Base-by-base conservation (phyloP, 371 early-diverging fungal species). In the Mucor mucedo region DNA sequence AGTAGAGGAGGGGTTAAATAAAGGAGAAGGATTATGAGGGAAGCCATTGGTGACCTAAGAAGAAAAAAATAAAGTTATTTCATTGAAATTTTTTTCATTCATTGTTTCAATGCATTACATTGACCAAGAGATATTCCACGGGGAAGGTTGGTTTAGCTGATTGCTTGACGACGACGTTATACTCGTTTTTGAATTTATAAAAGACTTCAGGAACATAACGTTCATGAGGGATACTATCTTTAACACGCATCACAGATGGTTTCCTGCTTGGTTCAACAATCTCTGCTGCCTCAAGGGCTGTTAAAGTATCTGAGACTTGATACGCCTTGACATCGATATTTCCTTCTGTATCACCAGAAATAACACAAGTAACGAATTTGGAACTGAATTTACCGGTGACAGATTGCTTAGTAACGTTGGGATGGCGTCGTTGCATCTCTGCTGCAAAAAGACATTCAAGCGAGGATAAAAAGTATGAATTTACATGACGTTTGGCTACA, bases 181-280 rank as follows among this genome's bases (percentile, higher is more conserved):
- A 98, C 72, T 96, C 91, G 80, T 98, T 97, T 72, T 90, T 93
- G 76, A 89, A 94, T 74, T 91, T 92, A 85, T 95, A 98, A 69
- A 96, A 94, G 4, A 98, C 92, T 52, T 98, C 98, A 3, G 98
- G 98, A 5, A 98, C 93, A 71, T 98, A 98, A 6, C 91, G 88
- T 57, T 87, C 85, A 52, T 79, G 79, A 11, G 80, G 60, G 5
- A 91, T 87, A 29, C 91, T 82, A 57, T 91, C 90, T 67, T 84
- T 82, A n/a, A 98, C 95, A 7, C 93, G 86, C 90, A 98, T 89
- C 42, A 91, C 80, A 7, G 86, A 81, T 1, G 99, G 97, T 40
- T 95, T 91, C 28, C 89, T 87, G 60, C 94, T 93, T 0, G 99
- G 91, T 56, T 96, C 94, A 5, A 99, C 84, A 57, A 98, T 89